Evolutionary conservation across 495 filamentous ascomycete genomes (phyloP).

Genomic region (Hypoxylon lienhwacheense): DNA sequence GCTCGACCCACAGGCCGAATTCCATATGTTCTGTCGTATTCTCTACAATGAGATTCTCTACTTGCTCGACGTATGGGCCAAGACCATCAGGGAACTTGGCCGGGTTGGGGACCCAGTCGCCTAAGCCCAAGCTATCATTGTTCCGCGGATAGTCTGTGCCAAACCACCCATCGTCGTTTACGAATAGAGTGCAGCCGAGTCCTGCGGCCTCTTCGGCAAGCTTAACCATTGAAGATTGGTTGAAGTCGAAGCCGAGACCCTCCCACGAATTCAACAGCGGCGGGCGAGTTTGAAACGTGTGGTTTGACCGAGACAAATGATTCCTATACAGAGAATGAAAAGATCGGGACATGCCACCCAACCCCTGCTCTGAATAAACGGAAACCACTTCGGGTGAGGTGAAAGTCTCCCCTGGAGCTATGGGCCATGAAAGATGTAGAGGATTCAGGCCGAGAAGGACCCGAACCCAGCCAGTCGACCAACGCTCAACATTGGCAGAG

Average conservation of each 20-base stretch:
- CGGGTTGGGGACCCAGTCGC: conserved; percentile 58
- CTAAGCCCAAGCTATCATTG: conserved; percentile 53
- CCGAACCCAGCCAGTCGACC: conserved; percentile 57
- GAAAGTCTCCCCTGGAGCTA: conserved; percentile 51
- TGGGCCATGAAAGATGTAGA: conserved; percentile 51
- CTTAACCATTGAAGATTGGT: conserved; percentile 50
- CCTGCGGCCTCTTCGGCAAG: conserved; percentile 54
- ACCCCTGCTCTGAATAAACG: conserved; percentile 54
- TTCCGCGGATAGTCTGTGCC: conserved; percentile 56
- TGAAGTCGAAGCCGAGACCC: conserved; percentile 53
- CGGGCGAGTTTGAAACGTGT: conserved; percentile 51
- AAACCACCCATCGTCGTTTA: conserved; percentile 63
- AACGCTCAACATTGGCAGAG: conserved; percentile 54
- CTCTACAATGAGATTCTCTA: conserved; percentile 47
- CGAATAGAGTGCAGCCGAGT: conserved; percentile 55
- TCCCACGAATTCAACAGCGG: conserved; percentile 62
- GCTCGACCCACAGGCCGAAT: conserved; percentile 62
- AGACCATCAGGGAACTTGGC: conserved; percentile 58
- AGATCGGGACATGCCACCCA: conserved; percentile 58
- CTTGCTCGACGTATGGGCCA: conserved; percentile 43
- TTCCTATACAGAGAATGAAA: conserved; percentile 58
- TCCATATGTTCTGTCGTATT: conserved; percentile 48
- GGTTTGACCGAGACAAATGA: conserved; percentile 56
- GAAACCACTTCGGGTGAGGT: conserved; percentile 57
- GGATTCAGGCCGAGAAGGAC: conserved; percentile 56